phyloP scores from a whole-genome alignment of 176 grass and related monocot genomes.

The Aegilops tauschii region DNA sequence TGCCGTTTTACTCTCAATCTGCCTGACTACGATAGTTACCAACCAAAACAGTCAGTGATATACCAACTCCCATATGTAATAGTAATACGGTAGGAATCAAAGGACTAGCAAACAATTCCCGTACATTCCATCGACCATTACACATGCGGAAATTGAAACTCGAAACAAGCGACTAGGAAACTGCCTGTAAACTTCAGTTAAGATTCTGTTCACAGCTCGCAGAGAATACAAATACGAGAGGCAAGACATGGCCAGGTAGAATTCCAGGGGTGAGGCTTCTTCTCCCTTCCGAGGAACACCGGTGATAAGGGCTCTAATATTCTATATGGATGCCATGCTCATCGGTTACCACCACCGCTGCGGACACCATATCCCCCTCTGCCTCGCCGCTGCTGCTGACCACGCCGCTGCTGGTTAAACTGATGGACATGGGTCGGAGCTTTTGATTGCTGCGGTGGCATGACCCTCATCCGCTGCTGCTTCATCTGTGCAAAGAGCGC shows the following conservation, averaged over 20 bases:
- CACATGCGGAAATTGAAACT: slow-evolving; percentile 15
- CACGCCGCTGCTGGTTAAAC: slow-evolving; percentile 29
- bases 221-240: neutral
- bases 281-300: slow-evolving; percentile 25
- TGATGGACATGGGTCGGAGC: slow-evolving; percentile 23
- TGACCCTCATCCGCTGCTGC: slow-evolving; percentile 46
- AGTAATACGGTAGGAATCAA: neutral
- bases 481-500: slow-evolving; percentile 80
- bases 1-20: neutral
- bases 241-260: slow-evolving; percentile 12
- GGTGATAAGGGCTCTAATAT: neutral
- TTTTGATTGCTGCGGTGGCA: slow-evolving; percentile 34
- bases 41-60: neutral
- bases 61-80: neutral
- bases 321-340: neutral
- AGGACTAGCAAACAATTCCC: slow-evolving; percentile 20
- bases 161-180: slow-evolving; percentile 8
- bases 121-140: neutral
- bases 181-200: slow-evolving; percentile 15
- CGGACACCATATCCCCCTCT: slow-evolving; percentile 47
- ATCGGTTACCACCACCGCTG: slow-evolving; percentile 33
- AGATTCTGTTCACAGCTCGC: neutral
- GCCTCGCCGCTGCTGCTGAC: slow-evolving; percentile 32
- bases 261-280: slow-evolving; percentile 22
- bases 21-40: neutral